phyloP scores from a whole-genome alignment of 306 rosid genomes.

The Fragaria iinumae region DNA sequence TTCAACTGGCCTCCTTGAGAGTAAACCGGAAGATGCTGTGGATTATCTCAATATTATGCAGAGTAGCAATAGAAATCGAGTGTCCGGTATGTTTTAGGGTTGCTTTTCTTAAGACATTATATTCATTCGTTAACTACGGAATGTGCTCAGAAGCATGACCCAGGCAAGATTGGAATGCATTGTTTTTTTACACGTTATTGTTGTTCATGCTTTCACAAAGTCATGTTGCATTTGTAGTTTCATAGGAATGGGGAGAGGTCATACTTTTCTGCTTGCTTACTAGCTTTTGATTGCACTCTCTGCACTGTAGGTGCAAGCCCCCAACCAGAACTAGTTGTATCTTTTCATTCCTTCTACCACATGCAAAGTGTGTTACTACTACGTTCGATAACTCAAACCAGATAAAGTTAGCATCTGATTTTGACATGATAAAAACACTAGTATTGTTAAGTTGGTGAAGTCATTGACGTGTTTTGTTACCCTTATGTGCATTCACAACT shows the following conservation, averaged over 20 bases:
- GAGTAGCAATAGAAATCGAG: background rate
- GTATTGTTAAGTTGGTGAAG: background rate
- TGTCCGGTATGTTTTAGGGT: background rate
- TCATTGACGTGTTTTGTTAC: background rate
- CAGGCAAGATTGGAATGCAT: background rate
- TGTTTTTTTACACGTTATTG: background rate
- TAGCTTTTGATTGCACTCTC: background rate
- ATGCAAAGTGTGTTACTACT: background rate
- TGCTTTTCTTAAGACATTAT: background rate
- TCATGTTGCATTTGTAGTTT: background rate
- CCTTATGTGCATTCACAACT: background rate
- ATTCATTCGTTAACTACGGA: background rate
- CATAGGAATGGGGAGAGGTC: background rate
- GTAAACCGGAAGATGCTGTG: background rate
- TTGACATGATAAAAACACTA: background rate
- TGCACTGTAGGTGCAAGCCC: background rate
- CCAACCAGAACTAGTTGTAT: background rate
- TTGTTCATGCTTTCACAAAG: background rate
- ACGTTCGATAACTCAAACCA: background rate
- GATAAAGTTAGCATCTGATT: background rate
- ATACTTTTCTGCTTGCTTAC: background rate
- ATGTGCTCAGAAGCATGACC: background rate
- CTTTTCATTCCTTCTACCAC: background rate
- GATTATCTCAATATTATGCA: background rate
- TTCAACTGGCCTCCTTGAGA: background rate